A percentile compares a stretch with the other conserved stretches of the same genome.
phyloP scores from a whole-genome alignment of 106 monocot genomes.

The Apostasia shenzhenica region DNA sequence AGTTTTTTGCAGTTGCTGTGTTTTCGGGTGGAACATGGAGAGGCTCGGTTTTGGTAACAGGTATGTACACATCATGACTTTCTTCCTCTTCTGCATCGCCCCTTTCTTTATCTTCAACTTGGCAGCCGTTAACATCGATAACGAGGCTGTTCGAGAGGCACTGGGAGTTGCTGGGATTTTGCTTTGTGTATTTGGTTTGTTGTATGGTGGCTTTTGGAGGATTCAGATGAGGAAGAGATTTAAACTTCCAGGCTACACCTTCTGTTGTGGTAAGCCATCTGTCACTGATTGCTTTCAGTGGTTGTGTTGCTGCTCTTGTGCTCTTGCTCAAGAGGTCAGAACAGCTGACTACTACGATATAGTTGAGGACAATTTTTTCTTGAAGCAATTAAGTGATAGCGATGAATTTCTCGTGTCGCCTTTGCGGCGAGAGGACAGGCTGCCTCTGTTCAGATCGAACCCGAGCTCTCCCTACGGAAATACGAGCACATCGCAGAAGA shows the following conservation, averaged over 20 bases:
- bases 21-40: slow-evolving; percentile 81
- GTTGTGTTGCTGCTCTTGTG: slow-evolving; percentile 60
- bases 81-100: slow-evolving; percentile 43
- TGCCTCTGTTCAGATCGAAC: slow-evolving; percentile 28
- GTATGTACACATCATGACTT: slow-evolving; percentile 63
- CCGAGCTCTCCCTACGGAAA: slow-evolving; percentile 41
- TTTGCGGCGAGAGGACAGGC: slow-evolving; percentile 28
- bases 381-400: slow-evolving; percentile 8
- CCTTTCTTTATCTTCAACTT: slow-evolving; percentile 62
- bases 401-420: slow-evolving; percentile 11
- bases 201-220: slow-evolving; percentile 78
- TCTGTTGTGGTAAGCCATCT: slow-evolving; percentile 35
- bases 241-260: slow-evolving; percentile 32
- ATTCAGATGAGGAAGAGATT: slow-evolving; percentile 69
- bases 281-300: slow-evolving; percentile 53
- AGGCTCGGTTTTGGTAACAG: slow-evolving; percentile 67
- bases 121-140: slow-evolving; percentile 52
- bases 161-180: slow-evolving; percentile 39
- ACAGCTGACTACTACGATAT: slow-evolving; percentile 45
- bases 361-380: slow-evolving; percentile 26
- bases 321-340: slow-evolving; percentile 69
- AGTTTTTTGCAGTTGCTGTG: slow-evolving; percentile 57
- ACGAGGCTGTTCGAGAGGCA: slow-evolving; percentile 30
- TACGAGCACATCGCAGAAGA: slow-evolving; percentile 7
- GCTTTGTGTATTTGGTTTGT: slow-evolving; percentile 48